Evolutionary conservation across 352 stramenopile species (phyloP), one percentile per base, ranked within the genome.

Genomic region (Pythium rishiriense): DNA sequence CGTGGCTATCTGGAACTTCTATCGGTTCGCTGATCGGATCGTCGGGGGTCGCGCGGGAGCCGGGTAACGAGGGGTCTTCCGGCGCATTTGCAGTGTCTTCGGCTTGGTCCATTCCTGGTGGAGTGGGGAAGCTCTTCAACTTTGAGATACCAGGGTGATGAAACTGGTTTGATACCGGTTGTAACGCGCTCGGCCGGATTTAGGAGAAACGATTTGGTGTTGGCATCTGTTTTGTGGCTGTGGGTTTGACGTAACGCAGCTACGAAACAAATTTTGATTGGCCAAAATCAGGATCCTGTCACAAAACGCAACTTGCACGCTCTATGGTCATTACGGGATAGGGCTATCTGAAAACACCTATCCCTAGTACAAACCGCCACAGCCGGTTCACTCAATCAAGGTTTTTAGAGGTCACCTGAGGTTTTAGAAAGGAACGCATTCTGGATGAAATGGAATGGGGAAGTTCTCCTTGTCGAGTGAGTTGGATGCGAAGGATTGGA

Each of bases 61-160:
- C 54, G 7, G 26, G 42, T 10, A 50, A 28, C 28, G 42, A 22
- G 1, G 42, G n/a, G 2, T 15, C 54, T 50, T 53, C 54, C 17
- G 19, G 19, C 26, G 28, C 41, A 15, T 45, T 12, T 0, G 25
- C 26, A 19, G 25, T 54, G 14, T 12, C 37, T 43, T 43, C 37
- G 4, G 37, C 47, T 37, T 14, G 47, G 24, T 53, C 49, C 49
- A 56, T 56, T 56, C 49, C 45, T 28, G 3, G 15, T 53, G 47
- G 1, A 17, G 42, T 3, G n/a, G 11, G n/a, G 7, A 9, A 49
- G n/a, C 37, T 28, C 29, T 56, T 56, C 49, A 56, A 56, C 49
- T 43, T 56, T 56, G 49, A n/a, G n/a, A n/a, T n/a, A n/a, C n/a
- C n/a, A n/a, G n/a, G n/a, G n/a, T n/a, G n/a, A n/a, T n/a, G n/a